phyloP scores from a whole-genome alignment of 495 filamentous ascomycete genomes.

The Aspergillus sclerotiicarbonarius region DNA sequence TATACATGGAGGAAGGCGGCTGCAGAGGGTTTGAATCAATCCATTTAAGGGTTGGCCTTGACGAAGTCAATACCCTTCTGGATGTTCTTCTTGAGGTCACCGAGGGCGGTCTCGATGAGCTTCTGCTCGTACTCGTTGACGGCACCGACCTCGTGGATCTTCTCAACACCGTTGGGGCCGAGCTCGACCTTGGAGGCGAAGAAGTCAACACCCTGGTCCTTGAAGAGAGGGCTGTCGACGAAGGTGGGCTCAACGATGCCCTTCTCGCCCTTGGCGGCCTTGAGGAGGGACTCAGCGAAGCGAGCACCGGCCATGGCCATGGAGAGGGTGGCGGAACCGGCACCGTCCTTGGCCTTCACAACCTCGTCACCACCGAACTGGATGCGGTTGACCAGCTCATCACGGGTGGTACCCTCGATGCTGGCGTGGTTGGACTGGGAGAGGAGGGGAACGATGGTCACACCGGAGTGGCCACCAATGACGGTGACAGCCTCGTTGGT shows the following conservation, averaged over 20 bases:
- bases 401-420: conserved; percentile 69
- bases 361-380: conserved; percentile 99
- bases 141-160: conserved; percentile 81
- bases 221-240: conserved; percentile 94
- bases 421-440: conserved; percentile 87
- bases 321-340: conserved; percentile 95
- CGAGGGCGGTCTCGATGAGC: conserved; percentile 78
- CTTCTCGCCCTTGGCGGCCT: conserved; percentile 90
- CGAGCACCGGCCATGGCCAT: conserved; percentile 99
- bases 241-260: conserved; percentile 95
- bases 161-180: conserved; percentile 92
- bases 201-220: conserved; percentile 94
- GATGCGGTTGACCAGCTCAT: conserved; percentile 85
- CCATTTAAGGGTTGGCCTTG: conserved; percentile 64
- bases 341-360: conserved; percentile 97
- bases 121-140: conserved; percentile 82
- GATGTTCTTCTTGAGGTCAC: conserved; percentile 89
- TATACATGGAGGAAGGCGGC: conserved; percentile 30
- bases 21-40: conserved; percentile 18
- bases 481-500: conserved; percentile 91
- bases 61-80: conserved; percentile 69
- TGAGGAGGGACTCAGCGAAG: conserved; percentile 92
- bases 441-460: conserved; percentile 96
- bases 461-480: conserved; percentile 94
- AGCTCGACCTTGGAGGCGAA: conserved; percentile 93